Conservation (phyloP, 139 green algal genomes). For the Ettlia oleoabundans region DNA sequence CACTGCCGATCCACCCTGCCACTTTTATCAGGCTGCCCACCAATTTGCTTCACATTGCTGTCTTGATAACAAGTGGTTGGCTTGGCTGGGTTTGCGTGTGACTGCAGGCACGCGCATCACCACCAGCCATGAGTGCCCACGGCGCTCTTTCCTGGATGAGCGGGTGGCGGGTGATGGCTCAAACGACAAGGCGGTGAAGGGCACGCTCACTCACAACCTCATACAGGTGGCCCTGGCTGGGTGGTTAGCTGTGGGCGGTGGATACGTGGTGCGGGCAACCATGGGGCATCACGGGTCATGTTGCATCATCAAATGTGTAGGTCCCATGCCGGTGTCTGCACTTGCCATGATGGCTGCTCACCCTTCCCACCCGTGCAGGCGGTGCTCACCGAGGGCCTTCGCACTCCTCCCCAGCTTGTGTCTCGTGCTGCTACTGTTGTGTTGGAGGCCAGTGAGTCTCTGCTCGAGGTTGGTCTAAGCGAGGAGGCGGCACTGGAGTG, state of each 20-base stretch:
- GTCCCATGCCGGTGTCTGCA: neutral
- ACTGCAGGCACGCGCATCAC: constrained; percentile 77
- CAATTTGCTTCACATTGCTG: no score
- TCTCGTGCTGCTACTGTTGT: constrained; percentile 38
- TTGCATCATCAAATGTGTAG: no score
- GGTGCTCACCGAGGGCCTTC: constrained; percentile 33
- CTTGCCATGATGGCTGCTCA: neutral
- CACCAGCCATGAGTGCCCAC: constrained; percentile 63
- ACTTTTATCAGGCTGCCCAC: no score
- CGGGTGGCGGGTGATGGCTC: constrained; percentile 49
- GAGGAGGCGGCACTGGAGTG: constrained; percentile 49
- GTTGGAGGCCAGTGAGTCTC: constrained; percentile 45
- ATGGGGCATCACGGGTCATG: neutral
- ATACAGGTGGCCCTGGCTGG: neutral
- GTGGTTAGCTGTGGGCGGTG: neutral
- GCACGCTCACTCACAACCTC: constrained; percentile 37
- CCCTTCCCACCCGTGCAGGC: constrained; percentile 2
- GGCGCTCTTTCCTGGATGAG: constrained; percentile 78
- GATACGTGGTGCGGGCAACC: neutral
- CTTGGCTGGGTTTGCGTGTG: no score
- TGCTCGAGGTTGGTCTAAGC: constrained; percentile 68
- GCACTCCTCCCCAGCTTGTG: constrained; percentile 14
- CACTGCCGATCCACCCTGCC: no score
- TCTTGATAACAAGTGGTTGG: no score
- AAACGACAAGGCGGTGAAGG: constrained; percentile 30